Conservation (phyloP, 1,139 yeast species). For the Maudiozyma humilis region DNA sequence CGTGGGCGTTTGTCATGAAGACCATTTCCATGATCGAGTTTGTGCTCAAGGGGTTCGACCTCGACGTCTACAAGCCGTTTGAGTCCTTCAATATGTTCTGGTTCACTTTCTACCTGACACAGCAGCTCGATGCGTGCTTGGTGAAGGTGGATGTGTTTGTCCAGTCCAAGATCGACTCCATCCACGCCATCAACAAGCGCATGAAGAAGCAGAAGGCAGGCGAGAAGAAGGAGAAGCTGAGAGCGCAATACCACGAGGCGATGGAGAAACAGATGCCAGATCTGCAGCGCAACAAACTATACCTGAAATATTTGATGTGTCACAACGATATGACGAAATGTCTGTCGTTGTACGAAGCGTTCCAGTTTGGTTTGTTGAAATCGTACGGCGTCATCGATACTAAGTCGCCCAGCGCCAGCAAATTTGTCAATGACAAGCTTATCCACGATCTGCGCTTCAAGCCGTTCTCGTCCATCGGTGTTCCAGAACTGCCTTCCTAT, state of each 20-base stretch:
- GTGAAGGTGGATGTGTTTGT: conserved; percentile 41
- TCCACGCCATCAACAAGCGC: conserved; percentile 35
- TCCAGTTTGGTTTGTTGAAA: conserved; percentile 36
- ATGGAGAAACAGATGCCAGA: conserved; percentile 24
- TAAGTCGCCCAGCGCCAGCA: conserved; percentile 34
- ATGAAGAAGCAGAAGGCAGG: conserved; percentile 40
- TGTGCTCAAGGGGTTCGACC: conserved; percentile 66
- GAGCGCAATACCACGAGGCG: conserved; percentile 23
- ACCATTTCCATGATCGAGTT: conserved; percentile 62
- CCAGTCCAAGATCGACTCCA: conserved; percentile 36
- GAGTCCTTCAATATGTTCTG: conserved; percentile 65
- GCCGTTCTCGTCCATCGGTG: conserved; percentile 76
- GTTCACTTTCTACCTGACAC: conserved; percentile 51
- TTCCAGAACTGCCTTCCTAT: conserved; percentile 56
- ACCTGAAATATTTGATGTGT: conserved; percentile 28
- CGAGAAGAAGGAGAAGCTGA: conserved; percentile 30
- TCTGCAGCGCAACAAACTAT: conserved; percentile 18
- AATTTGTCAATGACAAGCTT: conserved; percentile 39
- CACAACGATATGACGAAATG: conserved; percentile 35
- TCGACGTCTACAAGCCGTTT: conserved; percentile 64
- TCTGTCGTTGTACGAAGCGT: conserved; percentile 35
- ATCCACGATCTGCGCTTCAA: conserved; percentile 68
- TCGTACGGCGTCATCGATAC: conserved; percentile 32
- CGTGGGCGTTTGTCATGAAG: conserved; percentile 62
- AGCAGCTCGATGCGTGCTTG: conserved; percentile 43